Conservation (phyloP, 1,284 basidiomycete species). For the Sporisorium reilianum region DNA sequence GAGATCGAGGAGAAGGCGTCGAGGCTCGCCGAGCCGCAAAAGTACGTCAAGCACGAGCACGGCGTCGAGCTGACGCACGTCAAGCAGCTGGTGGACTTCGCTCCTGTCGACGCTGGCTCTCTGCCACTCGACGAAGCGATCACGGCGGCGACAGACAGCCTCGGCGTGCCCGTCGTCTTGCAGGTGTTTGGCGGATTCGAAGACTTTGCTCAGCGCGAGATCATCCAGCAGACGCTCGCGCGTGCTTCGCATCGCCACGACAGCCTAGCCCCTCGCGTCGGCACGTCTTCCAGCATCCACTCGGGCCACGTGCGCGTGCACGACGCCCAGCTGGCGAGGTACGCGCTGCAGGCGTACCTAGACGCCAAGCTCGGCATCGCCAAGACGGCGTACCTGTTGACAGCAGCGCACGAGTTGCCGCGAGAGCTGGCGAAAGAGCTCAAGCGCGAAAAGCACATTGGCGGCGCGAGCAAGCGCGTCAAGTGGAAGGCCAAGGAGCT, state of each 20-base stretch:
- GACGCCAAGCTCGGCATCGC: constrained; percentile 40
- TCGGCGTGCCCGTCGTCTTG: constrained; percentile 28
- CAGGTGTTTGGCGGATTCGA: constrained; percentile 57
- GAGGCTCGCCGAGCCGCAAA: constrained; percentile 38
- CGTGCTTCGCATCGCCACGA: neutral
- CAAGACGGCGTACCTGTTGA: constrained; percentile 40
- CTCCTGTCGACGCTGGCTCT: constrained; percentile 4
- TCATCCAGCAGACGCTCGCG: constrained; percentile 39
- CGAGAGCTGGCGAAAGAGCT: constrained; percentile 34
- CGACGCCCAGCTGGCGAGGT: constrained; percentile 10
- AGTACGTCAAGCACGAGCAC: constrained; percentile 24
- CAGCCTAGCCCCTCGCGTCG: neutral
- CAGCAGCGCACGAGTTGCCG: constrained; percentile 30
- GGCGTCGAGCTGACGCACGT: constrained; percentile 29
- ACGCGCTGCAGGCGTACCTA: constrained; percentile 27
- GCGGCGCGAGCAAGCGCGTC: constrained; percentile 40
- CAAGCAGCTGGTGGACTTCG: constrained; percentile 31
- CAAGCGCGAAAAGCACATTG: constrained; percentile 47
- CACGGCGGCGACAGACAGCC: neutral
- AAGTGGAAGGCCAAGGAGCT: constrained; percentile 44
- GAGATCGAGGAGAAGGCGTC: constrained; percentile 51
- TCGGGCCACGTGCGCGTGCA: constrained; percentile 43
- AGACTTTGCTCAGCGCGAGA: constrained; percentile 61
- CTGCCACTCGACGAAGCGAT: constrained; percentile 2
- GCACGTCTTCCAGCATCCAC: constrained; percentile 50